Conservation (phyloP, 208 protist species). For the Porcisia hertigi region DNA sequence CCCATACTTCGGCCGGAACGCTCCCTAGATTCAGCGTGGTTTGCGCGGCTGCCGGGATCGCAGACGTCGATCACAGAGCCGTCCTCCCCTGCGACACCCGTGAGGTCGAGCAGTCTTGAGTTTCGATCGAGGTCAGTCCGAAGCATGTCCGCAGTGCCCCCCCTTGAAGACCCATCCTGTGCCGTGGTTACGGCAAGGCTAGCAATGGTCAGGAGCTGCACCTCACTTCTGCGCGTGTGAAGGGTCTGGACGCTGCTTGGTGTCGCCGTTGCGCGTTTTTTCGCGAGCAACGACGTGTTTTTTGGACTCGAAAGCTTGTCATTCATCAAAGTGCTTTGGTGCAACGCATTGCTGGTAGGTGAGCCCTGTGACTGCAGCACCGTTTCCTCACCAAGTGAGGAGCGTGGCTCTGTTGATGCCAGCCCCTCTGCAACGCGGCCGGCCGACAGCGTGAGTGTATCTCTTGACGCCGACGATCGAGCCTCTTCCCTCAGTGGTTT, state of each 20-base stretch:
- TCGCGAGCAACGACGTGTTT: constrained; percentile 17
- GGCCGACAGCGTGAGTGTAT: not conserved
- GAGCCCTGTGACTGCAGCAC: not conserved
- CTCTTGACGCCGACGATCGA: not conserved
- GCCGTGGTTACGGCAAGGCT: constrained; percentile 16
- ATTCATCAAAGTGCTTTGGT: not conserved
- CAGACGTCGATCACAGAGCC: constrained; percentile 13
- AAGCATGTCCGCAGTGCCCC: not conserved
- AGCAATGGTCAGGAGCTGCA: constrained; percentile 12
- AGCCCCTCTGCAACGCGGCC: not conserved
- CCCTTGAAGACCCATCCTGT: not conserved
- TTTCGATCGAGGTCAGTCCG: not conserved
- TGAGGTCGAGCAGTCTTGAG: not conserved
- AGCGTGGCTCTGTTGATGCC: not conserved
- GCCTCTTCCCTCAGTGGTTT: not conserved
- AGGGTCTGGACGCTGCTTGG: constrained; percentile 18
- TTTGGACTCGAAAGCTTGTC: constrained; percentile 19
- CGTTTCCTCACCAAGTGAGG: not conserved
- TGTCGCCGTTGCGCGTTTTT: constrained; percentile 13
- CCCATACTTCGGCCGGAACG: constrained; percentile 20
- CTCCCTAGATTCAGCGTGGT: not conserved
- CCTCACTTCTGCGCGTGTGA: not conserved
- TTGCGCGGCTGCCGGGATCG: constrained; percentile 9
- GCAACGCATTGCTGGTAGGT: not conserved
- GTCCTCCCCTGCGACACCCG: constrained; percentile 1